Evolutionary conservation across 352 stramenopile species (phyloP).

Genomic region (Halophytophthora polymorphica): DNA sequence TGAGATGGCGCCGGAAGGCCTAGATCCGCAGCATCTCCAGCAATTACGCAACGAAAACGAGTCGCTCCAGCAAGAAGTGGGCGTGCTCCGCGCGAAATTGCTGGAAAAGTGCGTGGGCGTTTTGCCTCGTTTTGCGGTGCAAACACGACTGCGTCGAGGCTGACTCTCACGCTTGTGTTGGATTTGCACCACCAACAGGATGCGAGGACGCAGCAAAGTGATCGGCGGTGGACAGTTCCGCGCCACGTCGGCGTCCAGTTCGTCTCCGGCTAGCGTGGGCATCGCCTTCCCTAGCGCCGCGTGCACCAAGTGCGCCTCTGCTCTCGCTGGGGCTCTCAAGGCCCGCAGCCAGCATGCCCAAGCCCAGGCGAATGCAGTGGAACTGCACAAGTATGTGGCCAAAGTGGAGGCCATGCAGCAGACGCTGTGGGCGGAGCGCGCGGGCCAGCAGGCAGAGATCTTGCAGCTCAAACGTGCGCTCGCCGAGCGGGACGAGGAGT

Average conservation of each 20-base stretch:
- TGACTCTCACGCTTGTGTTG: background rate
- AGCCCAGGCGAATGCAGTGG: conserved; percentile 7
- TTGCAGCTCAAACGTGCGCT: conserved; percentile 16
- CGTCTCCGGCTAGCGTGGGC: background rate
- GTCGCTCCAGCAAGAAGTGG: conserved; percentile 25
- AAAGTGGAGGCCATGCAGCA: conserved; percentile 30
- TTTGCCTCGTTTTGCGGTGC: background rate
- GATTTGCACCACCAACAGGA: conserved; percentile 11
- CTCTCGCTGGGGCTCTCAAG: conserved; percentile 14
- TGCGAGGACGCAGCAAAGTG: conserved; percentile 35
- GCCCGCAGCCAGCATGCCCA: conserved; percentile 15
- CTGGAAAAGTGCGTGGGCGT: conserved; percentile 28
- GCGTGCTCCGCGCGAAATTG: conserved; percentile 23
- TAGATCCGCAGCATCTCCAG: conserved; percentile 7
- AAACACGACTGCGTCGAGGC: background rate
- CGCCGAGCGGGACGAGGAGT: conserved; percentile 16
- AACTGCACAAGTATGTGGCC: conserved; percentile 26
- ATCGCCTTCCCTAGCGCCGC: background rate
- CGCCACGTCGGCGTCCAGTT: conserved; percentile 8
- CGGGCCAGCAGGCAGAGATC: conserved; percentile 16
- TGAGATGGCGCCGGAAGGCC: conserved; percentile 2
- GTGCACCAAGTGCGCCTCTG: conserved; percentile 23
- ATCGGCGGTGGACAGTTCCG: conserved; percentile 39
- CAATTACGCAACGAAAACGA: conserved; percentile 24
- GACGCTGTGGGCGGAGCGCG: conserved; percentile 28